A percentile compares a stretch with the other conserved stretches of the same genome.
Conservation (phyloP, 2,329 filamentous ascomycete genomes). For the Aspergillus neoniger region DNA sequence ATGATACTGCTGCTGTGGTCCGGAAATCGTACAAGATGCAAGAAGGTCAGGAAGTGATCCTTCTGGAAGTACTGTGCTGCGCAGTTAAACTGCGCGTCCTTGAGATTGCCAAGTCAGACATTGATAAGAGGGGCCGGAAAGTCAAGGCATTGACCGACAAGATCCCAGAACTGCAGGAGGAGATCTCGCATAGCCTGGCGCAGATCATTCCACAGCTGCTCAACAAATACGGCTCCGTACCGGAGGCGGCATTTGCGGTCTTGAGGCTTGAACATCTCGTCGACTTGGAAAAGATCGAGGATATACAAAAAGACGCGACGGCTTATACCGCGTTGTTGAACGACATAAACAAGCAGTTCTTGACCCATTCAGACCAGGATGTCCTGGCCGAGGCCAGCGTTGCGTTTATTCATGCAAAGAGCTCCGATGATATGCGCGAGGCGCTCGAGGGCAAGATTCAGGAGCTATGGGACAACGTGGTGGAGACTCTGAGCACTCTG, state of each 20-base stretch:
- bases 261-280: conserved; percentile 83
- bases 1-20: conserved; percentile 64
- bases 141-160: conserved; percentile 64
- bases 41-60: conserved; percentile 75
- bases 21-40: conserved; percentile 72
- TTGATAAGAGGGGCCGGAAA: conserved; percentile 57
- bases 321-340: conserved; percentile 80
- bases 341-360: conserved; percentile 91
- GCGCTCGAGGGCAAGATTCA: conserved; percentile 77
- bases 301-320: conserved; percentile 81
- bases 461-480: conserved; percentile 80
- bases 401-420: conserved; percentile 80
- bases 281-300: conserved; percentile 83
- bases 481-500: conserved; percentile 71
- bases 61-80: conserved; percentile 84
- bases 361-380: conserved; percentile 81
- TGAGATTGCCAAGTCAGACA: conserved; percentile 63
- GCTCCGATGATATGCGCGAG: conserved; percentile 86
- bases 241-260: conserved; percentile 81
- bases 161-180: conserved; percentile 70
- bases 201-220: conserved; percentile 79
- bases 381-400: conserved; percentile 82
- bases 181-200: conserved; percentile 75
- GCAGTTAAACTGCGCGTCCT: conserved; percentile 74
- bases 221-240: conserved; percentile 89